Evolutionary conservation across 768 basidiomycete species (phyloP), one percentile per base, ranked within the genome.

Genomic region (Trichaptum fuscoviolaceum): DNA sequence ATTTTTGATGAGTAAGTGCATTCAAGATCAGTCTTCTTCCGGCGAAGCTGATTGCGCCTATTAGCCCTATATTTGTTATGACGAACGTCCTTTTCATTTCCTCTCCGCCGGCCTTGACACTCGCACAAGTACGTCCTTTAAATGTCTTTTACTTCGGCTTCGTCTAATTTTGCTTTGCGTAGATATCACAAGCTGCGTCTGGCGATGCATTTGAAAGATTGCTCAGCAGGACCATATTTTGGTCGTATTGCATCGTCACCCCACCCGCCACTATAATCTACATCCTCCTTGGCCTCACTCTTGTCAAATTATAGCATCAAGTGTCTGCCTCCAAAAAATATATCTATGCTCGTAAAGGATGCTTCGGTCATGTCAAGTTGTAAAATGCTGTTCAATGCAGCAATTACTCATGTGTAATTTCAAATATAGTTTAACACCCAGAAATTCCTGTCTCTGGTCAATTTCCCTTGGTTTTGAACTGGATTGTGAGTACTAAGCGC

Each of bases 171-270:
- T 30, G 57, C 30, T 57, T 7, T 17, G 20, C 25, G 5, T 81
- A 92, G 81, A 93, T 95, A 71, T 93, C 94, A 0, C 91, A 93
- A 74, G 89, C 91, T 72, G 91, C 89, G 2, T 89, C 81, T 0
- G 92, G 93, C 2, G 93, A 93, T 71, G 88, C 92, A 0, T 98
- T 99, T 73, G 96, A 98, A 78, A 82, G 94, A 0, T 83, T 98
- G 36, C 91, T 97, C 75, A 90, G 88, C 67, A 85, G 92, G 64
- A 98, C 96, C 0, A 93, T 98, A 67, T 95, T 95, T 75, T 95
- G 94, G 93, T 84, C 90, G 1, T 98, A 96, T 73, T 95, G 92
- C 70, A 77, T 94, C 36, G 79, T 95, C 65, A 96, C 95, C 0
- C 95, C 95, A 1, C 91, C 92, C 1, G 82, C 89, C n/a, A 93